These are phyloP conservation scores for Encephalitozoon intestinalis DNA, from an alignment of 371 early-diverging fungal species.

Conservation along the genomic window DNA sequence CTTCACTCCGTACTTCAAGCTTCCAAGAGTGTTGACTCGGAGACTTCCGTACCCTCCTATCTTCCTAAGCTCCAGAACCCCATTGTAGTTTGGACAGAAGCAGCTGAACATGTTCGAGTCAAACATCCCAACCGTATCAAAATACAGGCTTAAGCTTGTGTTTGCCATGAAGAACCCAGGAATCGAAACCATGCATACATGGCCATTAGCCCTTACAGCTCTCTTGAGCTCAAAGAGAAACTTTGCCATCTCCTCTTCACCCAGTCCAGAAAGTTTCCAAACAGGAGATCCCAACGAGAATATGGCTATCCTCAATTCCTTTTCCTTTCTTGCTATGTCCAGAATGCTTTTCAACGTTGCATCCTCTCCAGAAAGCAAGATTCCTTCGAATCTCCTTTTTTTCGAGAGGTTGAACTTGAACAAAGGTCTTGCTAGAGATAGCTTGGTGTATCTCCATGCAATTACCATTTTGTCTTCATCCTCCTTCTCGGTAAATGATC, in stretches of 20 bases:
- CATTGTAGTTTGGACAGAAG: slow-evolving; percentile 23
- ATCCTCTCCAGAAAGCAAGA: neutral
- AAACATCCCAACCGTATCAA: slow-evolving; percentile 9
- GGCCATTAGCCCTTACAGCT: neutral
- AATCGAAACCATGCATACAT: slow-evolving; percentile 16
- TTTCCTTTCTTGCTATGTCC: neutral
- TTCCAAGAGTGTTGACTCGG: neutral
- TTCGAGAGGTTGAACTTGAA: slow-evolving; percentile 4
- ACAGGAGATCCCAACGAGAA: slow-evolving; percentile 24
- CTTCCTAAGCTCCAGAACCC: slow-evolving; percentile 7
- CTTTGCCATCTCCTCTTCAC: neutral
- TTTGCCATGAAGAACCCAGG: slow-evolving; percentile 5
- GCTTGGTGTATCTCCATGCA: slow-evolving; percentile 28
- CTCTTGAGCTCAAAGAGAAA: slow-evolving; percentile 5
- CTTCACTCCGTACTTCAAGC: slow-evolving; percentile 24
- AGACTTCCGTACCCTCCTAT: neutral
- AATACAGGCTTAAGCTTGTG: slow-evolving; percentile 5
- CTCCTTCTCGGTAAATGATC: neutral
- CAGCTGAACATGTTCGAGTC: slow-evolving; percentile 28
- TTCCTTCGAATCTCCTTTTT: neutral
- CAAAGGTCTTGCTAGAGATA: neutral
- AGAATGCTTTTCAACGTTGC: neutral
- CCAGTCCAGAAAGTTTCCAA: neutral
- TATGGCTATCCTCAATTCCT: neutral
- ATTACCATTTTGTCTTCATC: slow-evolving; percentile 21